Conservation (phyloP, 164 flowering plant genomes). For the Umbilicus rupestris region DNA sequence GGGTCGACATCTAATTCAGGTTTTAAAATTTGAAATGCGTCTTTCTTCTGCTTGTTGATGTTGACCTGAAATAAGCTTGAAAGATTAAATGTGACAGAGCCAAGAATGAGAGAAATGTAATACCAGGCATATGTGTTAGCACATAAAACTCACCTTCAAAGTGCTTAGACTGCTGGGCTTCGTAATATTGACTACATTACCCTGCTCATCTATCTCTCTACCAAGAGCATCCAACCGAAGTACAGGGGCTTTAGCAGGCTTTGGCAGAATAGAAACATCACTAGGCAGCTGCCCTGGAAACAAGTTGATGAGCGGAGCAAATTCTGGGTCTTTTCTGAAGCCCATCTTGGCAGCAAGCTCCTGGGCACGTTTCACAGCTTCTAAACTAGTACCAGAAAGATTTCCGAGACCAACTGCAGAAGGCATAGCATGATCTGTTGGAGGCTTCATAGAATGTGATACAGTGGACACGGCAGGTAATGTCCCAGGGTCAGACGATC, state of each 20-base stretch:
- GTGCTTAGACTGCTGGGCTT: conserved; percentile 80
- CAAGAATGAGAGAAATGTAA: not conserved
- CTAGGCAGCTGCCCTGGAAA: conserved; percentile 68
- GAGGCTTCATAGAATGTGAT: not conserved
- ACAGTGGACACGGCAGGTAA: conserved; percentile 8
- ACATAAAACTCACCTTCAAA: conserved; percentile 50
- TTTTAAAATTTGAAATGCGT: conserved; percentile 85
- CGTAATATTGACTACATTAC: conserved; percentile 72
- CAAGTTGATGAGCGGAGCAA: conserved; percentile 84
- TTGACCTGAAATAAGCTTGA: conserved; percentile 57
- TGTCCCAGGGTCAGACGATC: conserved; percentile 20
- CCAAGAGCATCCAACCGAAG: conserved; percentile 94
- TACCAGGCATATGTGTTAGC: not conserved
- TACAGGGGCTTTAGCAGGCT: conserved; percentile 93
- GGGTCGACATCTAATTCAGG: conserved; percentile 89
- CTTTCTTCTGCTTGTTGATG: conserved; percentile 97
- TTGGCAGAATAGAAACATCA: conserved; percentile 48
- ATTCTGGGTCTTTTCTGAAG: conserved; percentile 85
- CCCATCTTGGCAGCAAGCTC: conserved; percentile 99
- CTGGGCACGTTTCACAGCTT: conserved; percentile 92
- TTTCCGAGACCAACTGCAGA: conserved; percentile 27
- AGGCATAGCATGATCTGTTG: conserved; percentile 18
- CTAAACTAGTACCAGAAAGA: conserved; percentile 47
- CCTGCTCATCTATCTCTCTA: conserved; percentile 95
- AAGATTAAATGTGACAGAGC: conserved; percentile 11